phyloP scores from a whole-genome alignment of 2,329 filamentous ascomycete species.

The Arthrobotrys sphaeroides region DNA sequence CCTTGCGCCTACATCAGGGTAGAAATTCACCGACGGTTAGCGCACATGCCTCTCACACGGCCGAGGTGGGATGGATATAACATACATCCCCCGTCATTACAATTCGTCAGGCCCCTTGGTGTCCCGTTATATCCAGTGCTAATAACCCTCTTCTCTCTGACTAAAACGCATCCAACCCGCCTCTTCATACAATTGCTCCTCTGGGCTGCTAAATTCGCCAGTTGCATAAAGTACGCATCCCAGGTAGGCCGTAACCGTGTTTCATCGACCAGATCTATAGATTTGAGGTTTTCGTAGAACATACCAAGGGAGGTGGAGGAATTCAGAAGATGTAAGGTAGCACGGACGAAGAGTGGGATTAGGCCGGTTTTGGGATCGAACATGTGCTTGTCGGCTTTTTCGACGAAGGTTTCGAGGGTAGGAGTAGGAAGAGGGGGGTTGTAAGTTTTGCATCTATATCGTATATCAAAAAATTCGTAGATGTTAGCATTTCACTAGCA shows the following conservation, averaged over 20 bases:
- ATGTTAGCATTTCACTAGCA: background rate
- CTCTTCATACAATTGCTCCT: slow-evolving; percentile 98
- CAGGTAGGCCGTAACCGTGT: slow-evolving; percentile 85
- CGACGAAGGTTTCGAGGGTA: slow-evolving; percentile 68
- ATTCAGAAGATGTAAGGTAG: slow-evolving; percentile 87
- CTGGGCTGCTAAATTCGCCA: slow-evolving; percentile 89
- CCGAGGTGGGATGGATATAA: slow-evolving; percentile 56
- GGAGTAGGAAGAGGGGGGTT: slow-evolving; percentile 55
- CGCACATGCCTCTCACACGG: background rate
- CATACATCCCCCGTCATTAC: slow-evolving; percentile 85
- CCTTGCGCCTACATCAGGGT: slow-evolving; percentile 69
- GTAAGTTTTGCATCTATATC: slow-evolving; percentile 47
- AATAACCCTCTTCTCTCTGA: slow-evolving; percentile 84
- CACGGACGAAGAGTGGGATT: slow-evolving; percentile 79
- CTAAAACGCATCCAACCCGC: slow-evolving; percentile 91
- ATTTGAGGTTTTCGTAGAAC: slow-evolving; percentile 76
- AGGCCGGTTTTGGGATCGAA: slow-evolving; percentile 74
- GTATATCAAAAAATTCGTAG: background rate
- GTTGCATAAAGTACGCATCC: slow-evolving; percentile 98
- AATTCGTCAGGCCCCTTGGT: slow-evolving; percentile 87
- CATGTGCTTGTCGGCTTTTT: slow-evolving; percentile 75
- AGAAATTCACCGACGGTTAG: background rate
- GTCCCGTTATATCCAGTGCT: slow-evolving; percentile 98
- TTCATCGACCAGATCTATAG: slow-evolving; percentile 79
- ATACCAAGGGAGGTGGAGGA: slow-evolving; percentile 76